Conservation (phyloP, 768 basidiomycete species). For the Russula ochroleuca region DNA sequence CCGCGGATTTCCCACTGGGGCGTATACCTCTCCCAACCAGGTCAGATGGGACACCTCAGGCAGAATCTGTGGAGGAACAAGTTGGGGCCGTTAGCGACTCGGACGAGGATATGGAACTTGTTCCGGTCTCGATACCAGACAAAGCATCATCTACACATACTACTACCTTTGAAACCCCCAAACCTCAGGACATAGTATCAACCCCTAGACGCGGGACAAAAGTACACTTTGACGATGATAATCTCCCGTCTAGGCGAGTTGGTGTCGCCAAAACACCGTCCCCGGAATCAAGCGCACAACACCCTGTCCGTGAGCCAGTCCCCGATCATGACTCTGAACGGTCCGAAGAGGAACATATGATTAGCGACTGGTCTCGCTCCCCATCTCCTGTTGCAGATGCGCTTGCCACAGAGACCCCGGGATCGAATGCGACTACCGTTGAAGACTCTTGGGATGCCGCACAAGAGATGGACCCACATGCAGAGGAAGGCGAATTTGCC, state of each 20-base stretch:
- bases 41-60: neutral
- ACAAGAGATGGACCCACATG: conserved; percentile 77
- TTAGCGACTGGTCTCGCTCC: conserved; percentile 39
- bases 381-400: conserved; percentile 35
- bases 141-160: neutral
- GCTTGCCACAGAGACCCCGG: conserved; percentile 11
- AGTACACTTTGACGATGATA: conserved; percentile 17
- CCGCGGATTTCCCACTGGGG: neutral
- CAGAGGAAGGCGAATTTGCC: conserved; percentile 88
- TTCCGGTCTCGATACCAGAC: conserved; percentile 10
- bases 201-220: neutral
- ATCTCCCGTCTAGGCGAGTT: neutral
- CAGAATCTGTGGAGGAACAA: neutral
- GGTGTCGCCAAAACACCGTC: neutral
- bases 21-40: neutral
- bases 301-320: neutral
- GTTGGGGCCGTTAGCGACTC: conserved; percentile 12
- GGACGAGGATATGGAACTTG: conserved; percentile 26
- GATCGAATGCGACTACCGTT: conserved; percentile 31
- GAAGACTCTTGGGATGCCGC: conserved; percentile 71
- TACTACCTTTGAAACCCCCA: neutral
- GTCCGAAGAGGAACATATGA: conserved; percentile 29
- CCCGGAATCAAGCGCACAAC: neutral
- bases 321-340: neutral
- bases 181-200: neutral